These are phyloP conservation scores for Amauroascus niger DNA, from an alignment of 2,329 filamentous ascomycete species.

Conservation along the genomic window DNA sequence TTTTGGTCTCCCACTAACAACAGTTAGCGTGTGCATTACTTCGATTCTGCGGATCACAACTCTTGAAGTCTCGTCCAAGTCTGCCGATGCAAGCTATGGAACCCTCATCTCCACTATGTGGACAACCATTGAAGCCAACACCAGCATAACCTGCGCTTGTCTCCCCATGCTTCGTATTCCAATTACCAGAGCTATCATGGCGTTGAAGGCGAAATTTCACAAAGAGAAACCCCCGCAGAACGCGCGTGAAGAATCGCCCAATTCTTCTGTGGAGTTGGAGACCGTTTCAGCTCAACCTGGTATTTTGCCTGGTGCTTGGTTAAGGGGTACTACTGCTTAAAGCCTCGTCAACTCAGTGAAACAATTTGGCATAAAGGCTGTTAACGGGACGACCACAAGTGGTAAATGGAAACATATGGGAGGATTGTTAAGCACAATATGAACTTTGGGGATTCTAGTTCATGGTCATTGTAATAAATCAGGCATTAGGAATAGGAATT, in stretches of 20 bases:
- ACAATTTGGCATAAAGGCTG: no score
- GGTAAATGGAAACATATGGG: no score
- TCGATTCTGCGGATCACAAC: conserved; percentile 30
- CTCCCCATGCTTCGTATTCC: conserved; percentile 29
- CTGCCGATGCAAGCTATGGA: conserved; percentile 22
- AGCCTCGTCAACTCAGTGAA: no score
- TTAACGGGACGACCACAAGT: no score
- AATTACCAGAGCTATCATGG: conserved; percentile 20
- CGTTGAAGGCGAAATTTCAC: neutral
- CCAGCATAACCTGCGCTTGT: conserved; percentile 32
- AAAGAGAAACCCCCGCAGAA: neutral
- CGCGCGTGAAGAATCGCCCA: neutral
- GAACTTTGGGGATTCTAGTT: no score
- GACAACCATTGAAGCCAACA: conserved; percentile 30
- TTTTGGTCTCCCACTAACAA: conserved; percentile 1
- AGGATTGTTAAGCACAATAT: no score
- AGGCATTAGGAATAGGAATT: no score
- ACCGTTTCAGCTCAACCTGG: neutral
- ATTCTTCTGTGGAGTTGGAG: neutral
- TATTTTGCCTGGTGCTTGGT: neutral
- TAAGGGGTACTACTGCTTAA: neutral
- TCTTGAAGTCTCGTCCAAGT: conserved; percentile 21
- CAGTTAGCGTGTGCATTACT: conserved; percentile 22
- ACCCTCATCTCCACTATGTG: conserved; percentile 28
- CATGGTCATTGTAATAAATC: no score